phyloP scores from a whole-genome alignment of 2,329 filamentous ascomycete species.

The Boeremia exigua region DNA sequence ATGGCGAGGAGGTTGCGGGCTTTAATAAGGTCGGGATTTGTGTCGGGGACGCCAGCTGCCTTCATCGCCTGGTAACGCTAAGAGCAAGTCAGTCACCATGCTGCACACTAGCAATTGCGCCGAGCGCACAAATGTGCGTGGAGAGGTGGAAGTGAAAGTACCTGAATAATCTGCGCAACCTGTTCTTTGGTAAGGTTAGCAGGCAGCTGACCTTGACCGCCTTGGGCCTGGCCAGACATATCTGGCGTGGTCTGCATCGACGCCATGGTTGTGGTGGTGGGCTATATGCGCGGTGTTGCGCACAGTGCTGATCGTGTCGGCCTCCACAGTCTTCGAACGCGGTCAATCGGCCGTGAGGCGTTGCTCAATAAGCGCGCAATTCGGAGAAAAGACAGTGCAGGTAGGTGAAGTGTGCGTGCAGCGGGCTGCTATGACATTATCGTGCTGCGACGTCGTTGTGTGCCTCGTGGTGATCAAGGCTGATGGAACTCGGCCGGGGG shows the following conservation, averaged over 20 bases:
- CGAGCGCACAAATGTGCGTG: conserved; percentile 8
- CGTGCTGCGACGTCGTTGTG: conserved; percentile 37
- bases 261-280: conserved; percentile 64
- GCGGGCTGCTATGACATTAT: conserved; percentile 46
- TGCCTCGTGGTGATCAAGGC: conserved; percentile 34
- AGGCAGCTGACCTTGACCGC: conserved; percentile 59
- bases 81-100: conserved; percentile 45
- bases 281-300: conserved; percentile 21
- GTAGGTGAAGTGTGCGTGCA: conserved; percentile 29
- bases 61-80: conserved; percentile 93
- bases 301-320: conserved; percentile 21
- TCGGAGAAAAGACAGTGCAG: conserved; percentile 34
- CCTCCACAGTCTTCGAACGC: conserved; percentile 22
- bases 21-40: conserved; percentile 88
- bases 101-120: neutral
- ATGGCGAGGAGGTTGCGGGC: conserved; percentile 75
- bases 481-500: conserved; percentile 43
- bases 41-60: conserved; percentile 77
- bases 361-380: conserved; percentile 28
- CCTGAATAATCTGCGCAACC: conserved; percentile 74
- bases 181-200: conserved; percentile 76
- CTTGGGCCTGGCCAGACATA: conserved; percentile 63
- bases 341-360: conserved; percentile 21
- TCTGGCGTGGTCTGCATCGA: conserved; percentile 76
- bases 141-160: conserved; percentile 59